Conservation (phyloP, 1,284 basidiomycete species). For the Puccinia novopanici region DNA sequence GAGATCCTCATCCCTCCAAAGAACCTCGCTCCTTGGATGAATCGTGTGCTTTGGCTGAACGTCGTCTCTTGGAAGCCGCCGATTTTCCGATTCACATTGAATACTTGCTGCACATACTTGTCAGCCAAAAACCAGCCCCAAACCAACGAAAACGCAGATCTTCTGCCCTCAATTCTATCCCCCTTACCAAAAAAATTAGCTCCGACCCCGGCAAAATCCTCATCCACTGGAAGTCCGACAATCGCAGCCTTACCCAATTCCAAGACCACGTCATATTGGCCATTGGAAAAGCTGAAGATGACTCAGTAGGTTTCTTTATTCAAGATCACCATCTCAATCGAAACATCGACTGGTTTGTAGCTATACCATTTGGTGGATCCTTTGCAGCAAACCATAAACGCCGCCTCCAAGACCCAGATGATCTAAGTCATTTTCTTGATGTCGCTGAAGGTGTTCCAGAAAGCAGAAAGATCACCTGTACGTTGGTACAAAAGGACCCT, state of each 20-base stretch:
- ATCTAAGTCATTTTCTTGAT: background rate
- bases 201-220: background rate
- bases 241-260: background rate
- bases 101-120: too few relatives aligned
- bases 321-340: background rate
- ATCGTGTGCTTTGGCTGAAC: too few relatives aligned
- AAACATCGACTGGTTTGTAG: background rate
- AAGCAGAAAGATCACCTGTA: background rate
- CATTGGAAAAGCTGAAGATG: background rate
- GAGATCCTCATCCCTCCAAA: too few relatives aligned
- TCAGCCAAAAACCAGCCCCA: too few relatives aligned
- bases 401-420: background rate
- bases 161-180: too few relatives aligned
- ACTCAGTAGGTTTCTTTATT: background rate
- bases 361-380: background rate
- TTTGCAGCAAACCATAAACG: conserved; percentile 4
- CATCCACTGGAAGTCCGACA: background rate
- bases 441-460: background rate
- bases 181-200: background rate
- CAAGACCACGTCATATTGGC: background rate
- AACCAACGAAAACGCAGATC: too few relatives aligned
- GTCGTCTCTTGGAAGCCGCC: too few relatives aligned
- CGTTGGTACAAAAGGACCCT: too few relatives aligned
- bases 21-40: too few relatives aligned
- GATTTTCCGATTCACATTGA: too few relatives aligned